These are phyloP conservation scores for Leucocoprinus leucothites DNA, from an alignment of 768 basidiomycete genomes.

Conservation along the genomic window DNA sequence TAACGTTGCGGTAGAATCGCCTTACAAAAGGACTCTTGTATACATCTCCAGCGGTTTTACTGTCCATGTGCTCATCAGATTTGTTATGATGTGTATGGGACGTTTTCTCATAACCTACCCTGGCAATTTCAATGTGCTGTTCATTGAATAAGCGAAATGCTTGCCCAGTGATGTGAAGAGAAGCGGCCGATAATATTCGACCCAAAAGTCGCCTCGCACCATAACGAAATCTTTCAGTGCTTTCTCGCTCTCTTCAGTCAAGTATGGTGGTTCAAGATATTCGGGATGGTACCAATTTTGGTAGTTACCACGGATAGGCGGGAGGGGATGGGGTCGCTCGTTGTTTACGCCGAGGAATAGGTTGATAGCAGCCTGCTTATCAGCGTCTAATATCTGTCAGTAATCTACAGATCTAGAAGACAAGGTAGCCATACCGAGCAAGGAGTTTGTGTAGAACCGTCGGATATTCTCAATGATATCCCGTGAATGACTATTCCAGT, in stretches of 20 bases:
- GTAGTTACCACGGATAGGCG: conserved; percentile 67
- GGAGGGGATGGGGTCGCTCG: conserved; percentile 45
- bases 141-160: conserved; percentile 93
- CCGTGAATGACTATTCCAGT: conserved; percentile 96
- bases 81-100: neutral
- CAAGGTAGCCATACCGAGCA: conserved; percentile 56
- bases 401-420: neutral
- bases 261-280: conserved; percentile 66
- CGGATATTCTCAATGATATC: conserved; percentile 95
- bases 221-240: conserved; percentile 61
- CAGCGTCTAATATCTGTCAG: conserved; percentile 61
- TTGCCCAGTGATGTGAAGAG: conserved; percentile 83
- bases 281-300: conserved; percentile 81
- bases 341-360: conserved; percentile 85
- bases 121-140: conserved; percentile 78
- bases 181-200: conserved; percentile 83
- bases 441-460: conserved; percentile 91
- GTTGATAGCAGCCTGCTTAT: conserved; percentile 97
- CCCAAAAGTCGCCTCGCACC: conserved; percentile 73
- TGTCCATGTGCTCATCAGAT: conserved; percentile 23
- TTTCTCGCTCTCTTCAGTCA: conserved; percentile 58
- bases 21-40: conserved; percentile 76
- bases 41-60: conserved; percentile 66
- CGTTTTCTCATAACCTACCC: conserved; percentile 45
- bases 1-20: conserved; percentile 35